These are phyloP conservation scores for Apiotrichum brassicae DNA, from an alignment of 1,284 basidiomycete species.

Conservation along the genomic window DNA sequence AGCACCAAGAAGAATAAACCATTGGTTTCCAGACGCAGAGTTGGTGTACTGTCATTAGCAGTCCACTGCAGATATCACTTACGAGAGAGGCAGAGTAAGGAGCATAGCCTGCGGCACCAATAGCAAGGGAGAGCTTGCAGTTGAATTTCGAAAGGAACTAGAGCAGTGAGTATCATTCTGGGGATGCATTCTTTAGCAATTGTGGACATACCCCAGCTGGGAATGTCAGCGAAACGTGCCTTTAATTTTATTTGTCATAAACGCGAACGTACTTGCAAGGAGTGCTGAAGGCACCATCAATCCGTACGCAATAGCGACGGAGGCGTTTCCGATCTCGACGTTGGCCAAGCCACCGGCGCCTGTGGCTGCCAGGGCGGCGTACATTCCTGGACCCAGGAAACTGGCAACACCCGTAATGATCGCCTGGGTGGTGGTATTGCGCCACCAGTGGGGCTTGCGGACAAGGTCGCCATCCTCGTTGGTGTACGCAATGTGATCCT, in stretches of 20 bases:
- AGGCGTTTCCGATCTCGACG: slow-evolving; percentile 43
- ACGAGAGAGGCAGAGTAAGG: slow-evolving; percentile 40
- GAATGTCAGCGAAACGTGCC: slow-evolving; percentile 16
- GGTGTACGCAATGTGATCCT: too few relatives aligned
- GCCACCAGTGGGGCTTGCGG: slow-evolving; percentile 12
- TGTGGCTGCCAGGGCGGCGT: slow-evolving; percentile 35
- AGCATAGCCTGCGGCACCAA: slow-evolving; percentile 39
- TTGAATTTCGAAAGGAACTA: slow-evolving; percentile 27
- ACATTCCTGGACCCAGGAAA: slow-evolving; percentile 42
- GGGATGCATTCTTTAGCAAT: too few relatives aligned
- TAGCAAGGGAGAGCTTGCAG: slow-evolving; percentile 29
- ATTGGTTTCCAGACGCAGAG: slow-evolving; percentile 28
- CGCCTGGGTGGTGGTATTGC: slow-evolving; percentile 22
- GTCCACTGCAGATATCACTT: slow-evolving; percentile 23
- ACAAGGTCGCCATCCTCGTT: too few relatives aligned
- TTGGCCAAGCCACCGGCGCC: slow-evolving; percentile 26
- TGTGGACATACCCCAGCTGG: slow-evolving; percentile 2
- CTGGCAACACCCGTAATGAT: slow-evolving; percentile 40
- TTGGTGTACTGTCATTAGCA: slow-evolving; percentile 11
- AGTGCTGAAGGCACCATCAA: slow-evolving; percentile 42
- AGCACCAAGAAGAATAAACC: slow-evolving; percentile 44
- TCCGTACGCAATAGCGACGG: slow-evolving; percentile 32
- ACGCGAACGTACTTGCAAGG: slow-evolving; percentile 14
- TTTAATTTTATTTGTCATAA: too few relatives aligned
- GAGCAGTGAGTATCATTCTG: background rate